phyloP scores from a whole-genome alignment of 1,284 basidiomycete genomes.

The Veloboletus limbatus region DNA sequence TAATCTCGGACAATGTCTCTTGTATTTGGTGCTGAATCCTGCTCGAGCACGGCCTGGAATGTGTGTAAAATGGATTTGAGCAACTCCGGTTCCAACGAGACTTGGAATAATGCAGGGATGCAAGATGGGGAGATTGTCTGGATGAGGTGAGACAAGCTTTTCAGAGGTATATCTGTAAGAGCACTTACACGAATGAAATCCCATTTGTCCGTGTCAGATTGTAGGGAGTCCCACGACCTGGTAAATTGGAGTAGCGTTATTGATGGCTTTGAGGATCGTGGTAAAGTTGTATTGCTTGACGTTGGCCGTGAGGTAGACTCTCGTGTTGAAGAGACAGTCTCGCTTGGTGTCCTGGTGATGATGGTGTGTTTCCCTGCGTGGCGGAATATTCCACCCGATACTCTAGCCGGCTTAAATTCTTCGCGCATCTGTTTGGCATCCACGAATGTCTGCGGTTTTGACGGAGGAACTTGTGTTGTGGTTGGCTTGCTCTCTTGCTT shows the following conservation, averaged over 20 bases:
- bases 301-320: constrained; percentile 6
- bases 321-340: constrained; percentile 7
- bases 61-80: constrained; percentile 55
- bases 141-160: constrained; percentile 1
- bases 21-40: constrained; percentile 14
- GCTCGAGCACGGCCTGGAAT: constrained; percentile 40
- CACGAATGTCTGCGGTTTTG: constrained; percentile 42
- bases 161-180: neutral
- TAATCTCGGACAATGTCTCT: constrained; percentile 42
- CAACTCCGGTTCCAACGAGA: constrained; percentile 60
- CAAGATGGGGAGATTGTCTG: constrained; percentile 52
- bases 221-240: constrained; percentile 47
- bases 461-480: constrained; percentile 6
- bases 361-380: constrained; percentile 49
- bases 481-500: constrained; percentile 9
- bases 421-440: constrained; percentile 56
- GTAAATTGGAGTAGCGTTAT: constrained; percentile 59
- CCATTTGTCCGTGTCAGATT: constrained; percentile 45
- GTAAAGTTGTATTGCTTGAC: constrained; percentile 2
- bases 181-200: constrained; percentile 47
- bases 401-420: constrained; percentile 38
- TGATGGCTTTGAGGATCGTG: constrained; percentile 29
- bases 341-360: constrained; percentile 29
- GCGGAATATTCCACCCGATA: constrained; percentile 62
- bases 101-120: constrained; percentile 61